A percentile compares a stretch with the other conserved stretches of the same genome.
These are phyloP conservation scores for Fusarium hostae DNA, from an alignment of 2,329 filamentous ascomycete genomes.

Conservation along the genomic window DNA sequence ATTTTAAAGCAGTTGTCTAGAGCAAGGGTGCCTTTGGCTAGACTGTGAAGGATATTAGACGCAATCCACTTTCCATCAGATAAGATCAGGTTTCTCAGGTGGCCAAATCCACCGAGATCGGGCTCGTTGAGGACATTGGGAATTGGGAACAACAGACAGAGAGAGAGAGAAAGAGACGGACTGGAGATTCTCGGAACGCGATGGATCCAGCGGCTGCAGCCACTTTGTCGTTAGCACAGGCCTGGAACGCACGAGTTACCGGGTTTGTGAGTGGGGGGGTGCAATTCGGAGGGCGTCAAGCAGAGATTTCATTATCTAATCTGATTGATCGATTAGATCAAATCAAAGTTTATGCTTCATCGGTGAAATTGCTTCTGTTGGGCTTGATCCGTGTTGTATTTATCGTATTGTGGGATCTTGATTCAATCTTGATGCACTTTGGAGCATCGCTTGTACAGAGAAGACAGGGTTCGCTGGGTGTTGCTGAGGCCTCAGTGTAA, in stretches of 20 bases:
- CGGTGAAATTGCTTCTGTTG: background rate
- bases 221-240: conserved; percentile 31
- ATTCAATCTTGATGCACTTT: background rate
- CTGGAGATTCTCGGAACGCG: conserved; percentile 10
- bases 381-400: background rate
- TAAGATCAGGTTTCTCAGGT: conserved; percentile 36
- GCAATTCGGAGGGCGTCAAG: background rate
- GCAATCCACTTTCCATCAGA: conserved; percentile 37
- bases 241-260: conserved; percentile 30
- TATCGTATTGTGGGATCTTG: background rate
- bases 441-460: background rate
- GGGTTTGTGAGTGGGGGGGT: conserved; percentile 16
- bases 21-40: conserved; percentile 13
- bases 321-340: conserved; percentile 41
- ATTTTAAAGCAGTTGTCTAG: conserved; percentile 7
- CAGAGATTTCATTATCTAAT: conserved; percentile 39
- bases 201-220: conserved; percentile 30
- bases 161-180: background rate
- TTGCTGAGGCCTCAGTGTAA: conserved; percentile 5
- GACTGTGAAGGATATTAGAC: conserved; percentile 9
- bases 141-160: background rate
- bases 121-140: conserved; percentile 13
- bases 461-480: background rate
- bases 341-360: background rate
- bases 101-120: conserved; percentile 33